Evolutionary conservation across 2,329 filamentous ascomycete genomes (phyloP), one percentile per base, ranked within the genome.

Genomic region (Diaporthe batatas): DNA sequence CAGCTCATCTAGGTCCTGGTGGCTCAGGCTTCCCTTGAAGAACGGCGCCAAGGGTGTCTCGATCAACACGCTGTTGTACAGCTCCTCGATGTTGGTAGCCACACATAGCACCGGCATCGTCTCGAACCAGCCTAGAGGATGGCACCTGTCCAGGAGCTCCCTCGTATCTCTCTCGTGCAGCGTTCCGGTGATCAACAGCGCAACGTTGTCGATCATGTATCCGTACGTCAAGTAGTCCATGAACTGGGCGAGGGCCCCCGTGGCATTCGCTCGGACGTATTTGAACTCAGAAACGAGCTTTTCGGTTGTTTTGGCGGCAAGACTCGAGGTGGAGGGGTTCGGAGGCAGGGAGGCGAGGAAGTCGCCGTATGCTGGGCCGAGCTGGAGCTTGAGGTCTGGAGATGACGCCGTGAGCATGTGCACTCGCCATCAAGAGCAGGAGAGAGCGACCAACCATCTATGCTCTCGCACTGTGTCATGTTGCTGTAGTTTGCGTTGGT

Each of bases 131-230:
- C 96, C 96, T 10, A 99, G 89, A 8, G 96, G 96, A 79, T 99
- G 97, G 84, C 97, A 99, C 83, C 96, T 89, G 81, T 98, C 96
- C 70, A 99, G 86, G 75, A 99, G 90, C 85, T 99, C 96, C 74
- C 95, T 92, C 4, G 96, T 99, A 82, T 99, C 96, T 81, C 96
- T 91, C 85, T 99, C 97, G 84, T 99, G 96, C 39, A 99, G 90
- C 16, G 96, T 99, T 75, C 96, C 96, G 29, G 96, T 99, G 83
- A 99, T 99, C 79, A 99, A 91, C 53, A 99, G 92, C 51, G 97
- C 96, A 69, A 99, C 95, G 79, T 99, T 99, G 85, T 99, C 96
- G 84, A 99, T 99, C 96, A 99, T 99, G 88, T 99, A 99, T 75
- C 95, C 96, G 82, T 99, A 99, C 1, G 96, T 99, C 75, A 99